Percentiles rank a stretch among this genome's conserved stretches.
phyloP scores from a whole-genome alignment of 2,329 filamentous ascomycete genomes.

The Karstenula rhodostoma region DNA sequence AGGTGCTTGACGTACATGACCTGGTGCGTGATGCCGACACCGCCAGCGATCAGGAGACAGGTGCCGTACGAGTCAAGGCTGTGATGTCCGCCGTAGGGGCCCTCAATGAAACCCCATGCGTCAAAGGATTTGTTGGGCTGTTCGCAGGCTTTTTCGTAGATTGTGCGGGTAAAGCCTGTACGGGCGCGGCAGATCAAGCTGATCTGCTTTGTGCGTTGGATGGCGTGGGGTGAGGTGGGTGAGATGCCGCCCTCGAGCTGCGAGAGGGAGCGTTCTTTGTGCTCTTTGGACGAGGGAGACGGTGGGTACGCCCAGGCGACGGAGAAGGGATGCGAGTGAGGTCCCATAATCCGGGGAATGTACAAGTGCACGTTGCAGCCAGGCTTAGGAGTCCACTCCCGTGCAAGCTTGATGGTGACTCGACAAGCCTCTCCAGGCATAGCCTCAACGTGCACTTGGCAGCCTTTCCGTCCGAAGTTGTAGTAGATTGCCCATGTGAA shows the following conservation, averaged over 20 bases:
- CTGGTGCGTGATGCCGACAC: constrained; percentile 82
- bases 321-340: constrained; percentile 60
- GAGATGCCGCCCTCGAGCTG: constrained; percentile 40
- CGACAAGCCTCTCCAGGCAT: constrained; percentile 67
- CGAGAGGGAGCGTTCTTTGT: constrained; percentile 46
- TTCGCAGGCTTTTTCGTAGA: constrained; percentile 73
- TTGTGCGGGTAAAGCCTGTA: constrained; percentile 74
- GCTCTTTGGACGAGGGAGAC: constrained; percentile 40
- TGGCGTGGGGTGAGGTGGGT: constrained; percentile 25
- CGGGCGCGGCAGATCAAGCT: constrained; percentile 77
- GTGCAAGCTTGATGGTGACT: constrained; percentile 67
- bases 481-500: constrained; percentile 60
- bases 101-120: constrained; percentile 74
- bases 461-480: constrained; percentile 60
- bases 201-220: constrained; percentile 58
- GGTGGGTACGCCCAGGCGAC: constrained; percentile 56
- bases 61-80: constrained; percentile 78
- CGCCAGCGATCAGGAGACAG: constrained; percentile 79
- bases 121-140: constrained; percentile 66
- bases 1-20: constrained; percentile 78
- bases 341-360: constrained; percentile 57
- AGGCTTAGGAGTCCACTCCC: constrained; percentile 61
- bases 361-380: constrained; percentile 69
- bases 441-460: constrained; percentile 65
- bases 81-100: constrained; percentile 78